Evolutionary conservation across 2,329 filamentous ascomycete species (phyloP).

Genomic region (Nannizzia gypsea): DNA sequence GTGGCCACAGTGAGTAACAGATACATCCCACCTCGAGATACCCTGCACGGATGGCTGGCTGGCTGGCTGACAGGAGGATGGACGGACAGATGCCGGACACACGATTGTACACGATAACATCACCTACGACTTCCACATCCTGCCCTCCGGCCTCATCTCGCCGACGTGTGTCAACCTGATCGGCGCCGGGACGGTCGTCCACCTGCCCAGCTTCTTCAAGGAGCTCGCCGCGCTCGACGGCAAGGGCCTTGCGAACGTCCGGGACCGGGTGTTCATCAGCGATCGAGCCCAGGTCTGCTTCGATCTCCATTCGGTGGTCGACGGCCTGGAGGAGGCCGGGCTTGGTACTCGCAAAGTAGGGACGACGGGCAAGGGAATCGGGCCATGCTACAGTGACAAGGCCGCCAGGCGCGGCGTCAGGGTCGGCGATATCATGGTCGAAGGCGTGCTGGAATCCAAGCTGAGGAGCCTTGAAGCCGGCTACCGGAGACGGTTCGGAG

Average conservation of each 20-base stretch:
- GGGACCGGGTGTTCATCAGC: constrained; percentile 35
- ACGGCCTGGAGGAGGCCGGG: constrained; percentile 36
- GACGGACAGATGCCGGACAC: constrained; percentile 32
- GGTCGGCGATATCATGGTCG: constrained; percentile 47
- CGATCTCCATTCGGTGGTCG: constrained; percentile 19
- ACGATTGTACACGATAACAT: constrained; percentile 37
- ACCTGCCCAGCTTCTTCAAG: constrained; percentile 39
- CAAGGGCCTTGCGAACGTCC: constrained; percentile 33
- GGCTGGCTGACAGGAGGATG: constrained; percentile 15
- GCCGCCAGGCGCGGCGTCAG: constrained; percentile 48
- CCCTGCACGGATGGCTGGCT: constrained; percentile 3
- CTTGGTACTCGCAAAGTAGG: constrained; percentile 37
- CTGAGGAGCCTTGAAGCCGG: constrained; percentile 41
- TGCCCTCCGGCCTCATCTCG: constrained; percentile 32
- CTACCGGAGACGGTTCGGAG: constrained; percentile 48
- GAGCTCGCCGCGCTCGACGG: constrained; percentile 33
- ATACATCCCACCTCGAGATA: neutral
- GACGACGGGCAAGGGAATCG: constrained; percentile 40
- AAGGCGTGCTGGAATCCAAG: constrained; percentile 44
- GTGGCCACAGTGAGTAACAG: constrained; percentile 33
- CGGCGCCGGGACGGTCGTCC: constrained; percentile 37
- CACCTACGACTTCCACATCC: constrained; percentile 40
- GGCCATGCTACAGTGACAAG: constrained; percentile 53
- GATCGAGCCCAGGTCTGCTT: constrained; percentile 24
- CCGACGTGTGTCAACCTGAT: constrained; percentile 37